Conservation (phyloP, 2,329 filamentous ascomycete species). For the Talaromyces atroroseus region DNA sequence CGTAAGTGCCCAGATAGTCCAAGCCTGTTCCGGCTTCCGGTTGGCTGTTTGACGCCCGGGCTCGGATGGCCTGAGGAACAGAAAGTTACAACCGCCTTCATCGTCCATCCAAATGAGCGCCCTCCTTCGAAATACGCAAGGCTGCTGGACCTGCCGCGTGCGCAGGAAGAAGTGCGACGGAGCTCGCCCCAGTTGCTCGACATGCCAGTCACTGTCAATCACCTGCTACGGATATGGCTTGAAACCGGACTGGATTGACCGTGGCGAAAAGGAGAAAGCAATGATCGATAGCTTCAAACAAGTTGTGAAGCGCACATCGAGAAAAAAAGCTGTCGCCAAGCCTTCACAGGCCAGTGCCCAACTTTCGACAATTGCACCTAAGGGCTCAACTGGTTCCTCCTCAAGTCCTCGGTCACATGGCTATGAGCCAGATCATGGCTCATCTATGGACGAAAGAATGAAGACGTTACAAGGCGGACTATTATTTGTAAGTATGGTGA, state of each 20-base stretch:
- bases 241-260: slow-evolving; percentile 6
- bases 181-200: neutral
- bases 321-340: neutral
- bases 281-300: neutral
- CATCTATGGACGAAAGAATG: neutral
- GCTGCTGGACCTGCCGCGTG: slow-evolving; percentile 7
- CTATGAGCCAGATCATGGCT: neutral
- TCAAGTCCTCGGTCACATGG: neutral
- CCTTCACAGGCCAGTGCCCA: neutral
- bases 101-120: neutral
- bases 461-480: neutral
- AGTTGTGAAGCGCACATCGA: slow-evolving; percentile 3
- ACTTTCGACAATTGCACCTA: neutral
- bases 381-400: neutral
- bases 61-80: too few species aligned
- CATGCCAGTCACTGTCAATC: neutral
- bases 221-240: neutral
- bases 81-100: too few species aligned
- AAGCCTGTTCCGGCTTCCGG: too few species aligned
- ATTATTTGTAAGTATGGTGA: neutral
- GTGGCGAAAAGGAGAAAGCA: neutral
- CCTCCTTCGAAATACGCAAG: neutral
- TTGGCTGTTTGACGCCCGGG: too few species aligned
- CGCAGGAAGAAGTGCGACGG: slow-evolving; percentile 7
- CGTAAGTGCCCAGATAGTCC: too few species aligned